phyloP scores from a whole-genome alignment of 140 eudicot genomes.

The Erigeron philadelphicus region DNA sequence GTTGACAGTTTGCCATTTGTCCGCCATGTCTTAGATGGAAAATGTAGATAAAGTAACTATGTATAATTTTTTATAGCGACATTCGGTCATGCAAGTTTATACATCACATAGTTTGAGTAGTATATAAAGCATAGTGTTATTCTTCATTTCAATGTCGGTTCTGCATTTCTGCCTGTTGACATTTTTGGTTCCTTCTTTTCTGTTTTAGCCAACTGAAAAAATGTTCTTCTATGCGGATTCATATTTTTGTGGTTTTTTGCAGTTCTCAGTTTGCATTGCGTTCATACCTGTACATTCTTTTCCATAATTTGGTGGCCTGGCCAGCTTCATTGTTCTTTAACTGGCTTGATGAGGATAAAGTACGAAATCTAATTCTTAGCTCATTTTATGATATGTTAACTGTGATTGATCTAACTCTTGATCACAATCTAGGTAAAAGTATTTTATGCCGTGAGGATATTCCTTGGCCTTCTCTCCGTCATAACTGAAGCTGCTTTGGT shows the following conservation, averaged over 20 bases:
- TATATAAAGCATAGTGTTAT: neutral
- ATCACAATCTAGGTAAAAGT: conserved; percentile 65
- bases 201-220: conserved; percentile 2
- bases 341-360: conserved; percentile 82
- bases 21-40: too few species aligned
- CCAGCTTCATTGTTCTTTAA: conserved; percentile 67
- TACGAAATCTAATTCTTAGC: conserved; percentile 20
- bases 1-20: too few species aligned
- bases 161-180: conserved; percentile 17
- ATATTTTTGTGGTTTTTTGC: conserved; percentile 32
- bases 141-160: neutral
- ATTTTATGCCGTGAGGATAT: conserved; percentile 75
- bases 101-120: too few species aligned
- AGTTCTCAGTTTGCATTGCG: conserved; percentile 86
- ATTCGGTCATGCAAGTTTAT: neutral
- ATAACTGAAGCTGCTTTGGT: conserved; percentile 83
- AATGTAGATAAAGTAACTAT: too few species aligned
- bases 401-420: neutral
- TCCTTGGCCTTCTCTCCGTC: conserved; percentile 80
- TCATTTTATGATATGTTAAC: conserved; percentile 1
- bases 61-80: neutral
- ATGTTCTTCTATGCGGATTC: conserved; percentile 12
- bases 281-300: conserved; percentile 72
- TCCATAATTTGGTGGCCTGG: conserved; percentile 70
- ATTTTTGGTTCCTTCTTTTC: conserved; percentile 7